Evolutionary conservation across 306 rosid species (phyloP), one percentile per base, ranked within the genome.

Genomic region (Vachellia collinsii): DNA sequence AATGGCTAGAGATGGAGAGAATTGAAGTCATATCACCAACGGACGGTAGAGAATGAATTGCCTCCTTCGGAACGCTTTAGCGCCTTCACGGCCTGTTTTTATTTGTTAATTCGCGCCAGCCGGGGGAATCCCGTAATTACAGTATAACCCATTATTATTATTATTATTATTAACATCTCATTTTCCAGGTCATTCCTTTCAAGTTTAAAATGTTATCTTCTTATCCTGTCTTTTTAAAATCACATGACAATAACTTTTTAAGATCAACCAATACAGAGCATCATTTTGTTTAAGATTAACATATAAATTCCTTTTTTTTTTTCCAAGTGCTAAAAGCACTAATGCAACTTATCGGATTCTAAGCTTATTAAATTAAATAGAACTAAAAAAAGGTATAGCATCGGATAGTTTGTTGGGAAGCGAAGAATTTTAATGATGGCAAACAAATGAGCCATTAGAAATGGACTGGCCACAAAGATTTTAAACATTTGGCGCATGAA

Each of bases 11-110:
- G 79, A 85, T 63, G 85, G 59, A n/a, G 79, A 85, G 38, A 68
- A 81, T 70, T 51, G 89, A 80, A 59, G 83, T 74, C 94, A 86
- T 79, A 74, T 89, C 86, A 54, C 42, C 39, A 46, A 77, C 56
- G 19, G 46, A 79, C 58, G 78, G 84, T 67, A 9, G 81, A 56
- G 80, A 65, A 11, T 41, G 74, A 23, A 77, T 20, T 22, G 16
- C 43, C 10, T 38, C 41, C 7, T 14, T 25, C 4, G 13, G 13
- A 11, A 6, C 11, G 39, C 23, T 20, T 56, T 7, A 20, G 51
- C 51, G 17, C 72, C 48, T 41, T 42, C 34, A 4, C 48, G 5
- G 4, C 9, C 7, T 38, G 23, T 4, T 5, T n/a, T 68, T 41
- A n/a, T 68, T 68, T n/a, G 56, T 9, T 25, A 70, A 44, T 70